Evolutionary conservation across 495 filamentous ascomycete genomes (phyloP).

Genomic region (Physcia stellaris): DNA sequence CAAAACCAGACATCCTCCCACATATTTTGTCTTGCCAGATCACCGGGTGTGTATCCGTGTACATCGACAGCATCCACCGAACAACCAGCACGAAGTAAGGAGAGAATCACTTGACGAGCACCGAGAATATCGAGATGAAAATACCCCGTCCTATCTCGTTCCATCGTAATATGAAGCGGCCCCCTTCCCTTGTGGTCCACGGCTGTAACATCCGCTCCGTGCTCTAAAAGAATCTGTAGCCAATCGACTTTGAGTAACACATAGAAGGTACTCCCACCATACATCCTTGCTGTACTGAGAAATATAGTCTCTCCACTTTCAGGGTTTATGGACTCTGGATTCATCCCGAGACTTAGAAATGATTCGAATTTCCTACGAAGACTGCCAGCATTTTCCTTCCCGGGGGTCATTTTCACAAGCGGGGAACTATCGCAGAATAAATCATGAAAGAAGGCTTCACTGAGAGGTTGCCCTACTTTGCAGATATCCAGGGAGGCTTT

Average conservation of each 20-base stretch:
- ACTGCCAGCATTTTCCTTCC: too few species aligned
- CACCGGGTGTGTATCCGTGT: neutral
- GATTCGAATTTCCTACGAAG: neutral
- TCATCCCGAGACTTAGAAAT: neutral
- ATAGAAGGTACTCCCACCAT: neutral
- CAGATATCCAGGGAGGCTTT: neutral
- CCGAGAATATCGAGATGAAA: neutral
- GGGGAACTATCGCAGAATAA: neutral
- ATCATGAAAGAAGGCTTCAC: neutral
- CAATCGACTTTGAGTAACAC: neutral
- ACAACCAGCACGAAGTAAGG: neutral
- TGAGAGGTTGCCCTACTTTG: neutral
- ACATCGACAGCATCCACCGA: neutral
- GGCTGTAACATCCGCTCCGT: neutral
- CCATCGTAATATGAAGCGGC: neutral
- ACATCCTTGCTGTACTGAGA: neutral
- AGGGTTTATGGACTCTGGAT: neutral
- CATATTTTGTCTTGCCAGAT: neutral
- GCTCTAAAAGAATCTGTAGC: neutral
- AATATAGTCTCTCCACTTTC: neutral
- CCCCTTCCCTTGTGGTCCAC: neutral
- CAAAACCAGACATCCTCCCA: neutral
- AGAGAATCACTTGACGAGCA: neutral
- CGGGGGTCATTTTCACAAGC: neutral
- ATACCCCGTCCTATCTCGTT: neutral